Conservation (phyloP, 352 stramenopile genomes). For the Phytophthora sp. region DNA sequence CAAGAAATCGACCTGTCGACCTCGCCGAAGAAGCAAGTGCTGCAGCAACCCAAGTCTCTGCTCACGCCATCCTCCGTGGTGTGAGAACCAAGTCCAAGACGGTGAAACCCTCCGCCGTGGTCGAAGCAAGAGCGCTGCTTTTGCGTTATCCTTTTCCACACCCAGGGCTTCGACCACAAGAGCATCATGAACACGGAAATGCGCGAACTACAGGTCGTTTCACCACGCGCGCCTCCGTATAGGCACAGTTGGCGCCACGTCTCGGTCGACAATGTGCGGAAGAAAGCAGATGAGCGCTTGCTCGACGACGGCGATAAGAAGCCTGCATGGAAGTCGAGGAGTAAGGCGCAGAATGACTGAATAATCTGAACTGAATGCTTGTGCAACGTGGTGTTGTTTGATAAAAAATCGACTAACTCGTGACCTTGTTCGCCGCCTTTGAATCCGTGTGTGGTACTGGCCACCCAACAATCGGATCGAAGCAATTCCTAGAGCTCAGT, state of each 20-base stretch:
- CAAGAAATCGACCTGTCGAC: slow-evolving; percentile 32
- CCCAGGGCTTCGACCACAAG: slow-evolving; percentile 7
- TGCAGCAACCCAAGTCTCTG: slow-evolving; percentile 52
- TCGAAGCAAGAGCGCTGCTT: slow-evolving; percentile 20
- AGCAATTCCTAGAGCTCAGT: too few species aligned
- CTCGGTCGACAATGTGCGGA: slow-evolving; percentile 21
- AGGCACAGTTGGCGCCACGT: slow-evolving; percentile 18
- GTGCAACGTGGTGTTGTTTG: background rate
- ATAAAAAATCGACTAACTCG: too few species aligned
- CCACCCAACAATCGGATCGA: too few species aligned
- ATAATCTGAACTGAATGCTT: slow-evolving; percentile 47
- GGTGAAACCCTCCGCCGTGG: slow-evolving; percentile 22
- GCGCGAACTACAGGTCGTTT: slow-evolving; percentile 19
- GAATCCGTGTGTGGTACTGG: too few species aligned
- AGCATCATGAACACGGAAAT: slow-evolving; percentile 29
- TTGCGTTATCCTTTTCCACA: slow-evolving; percentile 2
- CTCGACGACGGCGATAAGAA: slow-evolving; percentile 34
- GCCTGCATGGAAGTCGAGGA: slow-evolving; percentile 22
- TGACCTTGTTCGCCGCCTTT: too few species aligned
- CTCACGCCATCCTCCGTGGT: slow-evolving; percentile 67
- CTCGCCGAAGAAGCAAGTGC: slow-evolving; percentile 41
- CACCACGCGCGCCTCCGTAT: slow-evolving; percentile 23
- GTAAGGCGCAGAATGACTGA: slow-evolving; percentile 27
- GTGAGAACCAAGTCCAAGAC: slow-evolving; percentile 44
- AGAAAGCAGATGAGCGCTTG: slow-evolving; percentile 16